Percentiles rank a stretch among this genome's conserved stretches.
Conservation (phyloP, 1,284 basidiomycete genomes). For the Inonotus hispidus region DNA sequence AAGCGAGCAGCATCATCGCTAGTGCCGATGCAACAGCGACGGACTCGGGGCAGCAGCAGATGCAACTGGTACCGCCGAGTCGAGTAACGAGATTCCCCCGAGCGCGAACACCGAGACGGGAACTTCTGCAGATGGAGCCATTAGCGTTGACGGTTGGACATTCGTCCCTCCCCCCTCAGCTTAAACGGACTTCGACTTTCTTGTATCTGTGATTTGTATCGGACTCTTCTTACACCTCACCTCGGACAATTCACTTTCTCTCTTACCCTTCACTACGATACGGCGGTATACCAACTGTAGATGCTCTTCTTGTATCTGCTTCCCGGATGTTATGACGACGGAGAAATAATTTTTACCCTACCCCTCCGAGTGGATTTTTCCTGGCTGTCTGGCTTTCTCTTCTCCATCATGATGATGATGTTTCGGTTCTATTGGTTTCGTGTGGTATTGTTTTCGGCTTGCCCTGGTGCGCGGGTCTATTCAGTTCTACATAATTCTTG, state of each 20-base stretch:
- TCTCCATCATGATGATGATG: too few species aligned
- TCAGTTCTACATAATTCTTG: neutral
- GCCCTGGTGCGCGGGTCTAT: constrained; percentile 9
- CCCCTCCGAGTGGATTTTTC: neutral
- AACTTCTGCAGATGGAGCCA: constrained; percentile 34
- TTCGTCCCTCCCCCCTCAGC: constrained; percentile 10
- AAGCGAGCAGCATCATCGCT: constrained; percentile 41
- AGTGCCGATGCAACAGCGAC: constrained; percentile 26
- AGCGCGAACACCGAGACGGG: constrained; percentile 34
- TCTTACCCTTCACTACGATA: neutral
- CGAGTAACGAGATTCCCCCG: constrained; percentile 21
- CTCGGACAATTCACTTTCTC: neutral
- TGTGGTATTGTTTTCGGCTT: neutral
- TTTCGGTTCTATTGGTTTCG: neutral
- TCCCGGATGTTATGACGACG: neutral
- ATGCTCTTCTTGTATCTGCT: neutral
- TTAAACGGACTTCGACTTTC: neutral
- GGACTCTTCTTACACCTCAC: neutral
- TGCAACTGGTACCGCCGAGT: constrained; percentile 18
- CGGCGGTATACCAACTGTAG: constrained; percentile 3
- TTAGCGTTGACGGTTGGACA: constrained; percentile 29
- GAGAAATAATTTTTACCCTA: neutral
- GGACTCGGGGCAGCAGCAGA: neutral
- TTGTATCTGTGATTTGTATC: neutral
- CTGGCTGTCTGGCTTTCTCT: neutral